Base-by-base conservation (phyloP, 2,329 filamentous ascomycete species). In the Zarea fungicola region DNA sequence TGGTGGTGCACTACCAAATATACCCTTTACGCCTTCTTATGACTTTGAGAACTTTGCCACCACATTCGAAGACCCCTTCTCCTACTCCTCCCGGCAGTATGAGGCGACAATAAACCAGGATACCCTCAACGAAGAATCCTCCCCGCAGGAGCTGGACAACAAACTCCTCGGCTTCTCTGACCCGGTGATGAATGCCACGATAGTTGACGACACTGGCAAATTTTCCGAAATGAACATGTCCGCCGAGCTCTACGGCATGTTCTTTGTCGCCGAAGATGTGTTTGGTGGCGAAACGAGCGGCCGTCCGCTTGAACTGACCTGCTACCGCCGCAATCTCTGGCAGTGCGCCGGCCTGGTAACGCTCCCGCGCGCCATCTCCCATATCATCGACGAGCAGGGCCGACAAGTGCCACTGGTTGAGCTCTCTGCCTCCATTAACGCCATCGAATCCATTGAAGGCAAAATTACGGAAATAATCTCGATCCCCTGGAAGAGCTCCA, bases 401-500 rank as follows among this genome's bases (percentile, higher is more conserved):
- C 85, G 84, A 34, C 84, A 88, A 44, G 79, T 88, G 19, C 84
- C 89, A 34, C 80, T 93, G 4, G 82, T 87, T 37, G 81, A 95
- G 52, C 67, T 95, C 54, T 86, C 89, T 52, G 83, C 93, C 19
- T 84, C 85, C 29, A 89, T 97, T 45, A 87, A 87, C 1, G 91
- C 89, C 2, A 81, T 87, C 4, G 92, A 97, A 67, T 95, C 89
- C 5, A 95, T 96, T 42, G 92, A 97, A 63, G 88, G 89, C 42
- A 95, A 95, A 61, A 61, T 82, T 1, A 92, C 95, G 6, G 95
- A 96, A 68, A 95, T 97, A 53, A 96, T 97, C 51, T 93, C 87
- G 1, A 93, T 97, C 41, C 92, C 92, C 0, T 96, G 92, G 91
- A 96, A 96, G 72, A 95, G 74, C 78, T 61, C 85, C 71, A 60